phyloP scores from a whole-genome alignment of 805 yeast species.

The Candida pini region DNA sequence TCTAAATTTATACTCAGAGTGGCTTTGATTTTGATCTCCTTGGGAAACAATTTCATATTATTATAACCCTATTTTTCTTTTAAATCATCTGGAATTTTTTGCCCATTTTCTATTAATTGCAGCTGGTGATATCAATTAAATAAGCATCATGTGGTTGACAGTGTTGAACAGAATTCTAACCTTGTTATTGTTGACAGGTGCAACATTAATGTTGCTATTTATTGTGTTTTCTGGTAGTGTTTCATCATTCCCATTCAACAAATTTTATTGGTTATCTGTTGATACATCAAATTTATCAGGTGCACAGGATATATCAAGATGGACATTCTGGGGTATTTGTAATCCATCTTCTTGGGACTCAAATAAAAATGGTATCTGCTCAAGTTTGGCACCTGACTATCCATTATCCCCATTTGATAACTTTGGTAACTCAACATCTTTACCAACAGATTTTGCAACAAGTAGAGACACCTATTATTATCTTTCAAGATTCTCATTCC shows the following conservation, averaged over 20 bases:
- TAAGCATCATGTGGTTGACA: slow-evolving; percentile 11
- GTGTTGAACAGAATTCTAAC: slow-evolving; percentile 19
- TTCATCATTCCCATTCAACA: slow-evolving; percentile 51
- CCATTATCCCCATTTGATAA: slow-evolving; percentile 75
- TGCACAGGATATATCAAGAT: slow-evolving; percentile 44
- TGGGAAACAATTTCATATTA: no score
- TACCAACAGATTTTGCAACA: slow-evolving; percentile 49
- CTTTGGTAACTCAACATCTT: slow-evolving; percentile 46
- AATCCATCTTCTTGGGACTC: slow-evolving; percentile 27
- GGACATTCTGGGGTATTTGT: slow-evolving; percentile 84
- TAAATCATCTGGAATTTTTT: neutral
- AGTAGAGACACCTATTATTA: slow-evolving; percentile 57
- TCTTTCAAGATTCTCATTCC: slow-evolving; percentile 61
- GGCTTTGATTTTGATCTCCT: no score
- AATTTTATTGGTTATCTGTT: slow-evolving; percentile 67
- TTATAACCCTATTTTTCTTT: no score
- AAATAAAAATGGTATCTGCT: slow-evolving; percentile 30
- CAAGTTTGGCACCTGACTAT: slow-evolving; percentile 52
- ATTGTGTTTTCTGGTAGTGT: slow-evolving; percentile 62
- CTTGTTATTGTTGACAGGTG: slow-evolving; percentile 39
- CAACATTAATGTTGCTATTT: slow-evolving; percentile 47
- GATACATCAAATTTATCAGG: slow-evolving; percentile 55
- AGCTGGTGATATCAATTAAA: no score
- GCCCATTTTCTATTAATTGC: neutral
- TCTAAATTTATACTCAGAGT: no score